Evolutionary conservation across 805 yeast genomes (phyloP).

Genomic region (Saturnispora silvae): DNA sequence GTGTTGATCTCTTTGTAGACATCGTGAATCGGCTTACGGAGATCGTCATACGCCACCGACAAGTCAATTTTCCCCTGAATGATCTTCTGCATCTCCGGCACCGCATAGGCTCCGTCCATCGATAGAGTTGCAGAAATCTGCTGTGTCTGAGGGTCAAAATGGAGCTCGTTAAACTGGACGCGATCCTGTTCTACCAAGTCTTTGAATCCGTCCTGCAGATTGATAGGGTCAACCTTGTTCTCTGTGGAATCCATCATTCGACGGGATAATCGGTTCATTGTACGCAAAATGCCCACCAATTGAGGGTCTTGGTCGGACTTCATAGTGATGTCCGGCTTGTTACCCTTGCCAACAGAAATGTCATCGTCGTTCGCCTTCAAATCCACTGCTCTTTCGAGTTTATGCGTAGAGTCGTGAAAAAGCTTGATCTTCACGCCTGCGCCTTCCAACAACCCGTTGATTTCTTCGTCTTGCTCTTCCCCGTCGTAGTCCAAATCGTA

Average conservation of each 20-base stretch:
- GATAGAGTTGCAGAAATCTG: slow-evolving; percentile 21
- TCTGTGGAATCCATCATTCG: slow-evolving; percentile 58
- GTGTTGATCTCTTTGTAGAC: slow-evolving; percentile 35
- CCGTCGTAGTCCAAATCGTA: slow-evolving; percentile 49
- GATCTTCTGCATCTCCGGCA: slow-evolving; percentile 15
- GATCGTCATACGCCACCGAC: slow-evolving; percentile 17
- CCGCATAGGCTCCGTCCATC: slow-evolving; percentile 15
- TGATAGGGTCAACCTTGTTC: slow-evolving; percentile 30
- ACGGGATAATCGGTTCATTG: slow-evolving; percentile 81
- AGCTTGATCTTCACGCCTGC: slow-evolving; percentile 21
- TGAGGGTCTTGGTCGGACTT: slow-evolving; percentile 51
- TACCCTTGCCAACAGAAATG: slow-evolving; percentile 59
- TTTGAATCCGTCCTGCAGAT: slow-evolving; percentile 33
- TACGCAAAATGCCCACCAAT: slow-evolving; percentile 63
- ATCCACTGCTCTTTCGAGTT: slow-evolving; percentile 65
- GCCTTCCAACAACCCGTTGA: slow-evolving; percentile 20
- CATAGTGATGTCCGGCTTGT: slow-evolving; percentile 87
- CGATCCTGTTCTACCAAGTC: slow-evolving; percentile 41
- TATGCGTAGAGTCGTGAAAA: slow-evolving; percentile 31
- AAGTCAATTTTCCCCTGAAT: slow-evolving; percentile 20
- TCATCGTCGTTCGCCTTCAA: slow-evolving; percentile 75
- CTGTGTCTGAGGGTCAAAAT: slow-evolving; percentile 23
- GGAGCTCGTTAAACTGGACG: slow-evolving; percentile 43
- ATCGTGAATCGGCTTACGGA: slow-evolving; percentile 23
- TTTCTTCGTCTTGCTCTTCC: slow-evolving; percentile 29